Conservation (phyloP, 2,329 filamentous ascomycete genomes). For the Penicillium sp. region DNA sequence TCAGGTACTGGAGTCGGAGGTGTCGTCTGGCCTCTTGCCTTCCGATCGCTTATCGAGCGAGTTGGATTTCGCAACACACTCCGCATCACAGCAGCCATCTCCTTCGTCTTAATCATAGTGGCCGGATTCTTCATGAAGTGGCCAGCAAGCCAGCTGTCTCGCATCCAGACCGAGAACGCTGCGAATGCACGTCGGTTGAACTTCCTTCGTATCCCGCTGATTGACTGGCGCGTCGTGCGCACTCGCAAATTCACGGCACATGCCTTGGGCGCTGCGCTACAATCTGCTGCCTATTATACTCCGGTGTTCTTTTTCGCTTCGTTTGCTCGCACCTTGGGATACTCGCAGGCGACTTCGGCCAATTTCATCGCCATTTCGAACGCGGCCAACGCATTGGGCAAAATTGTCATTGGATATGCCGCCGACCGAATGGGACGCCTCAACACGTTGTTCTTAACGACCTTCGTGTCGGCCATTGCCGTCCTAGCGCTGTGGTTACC, state of each 20-base stretch:
- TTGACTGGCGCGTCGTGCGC: constrained; percentile 37
- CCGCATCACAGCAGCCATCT: constrained; percentile 35
- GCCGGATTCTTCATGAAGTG: constrained; percentile 30
- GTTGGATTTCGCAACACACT: constrained; percentile 43
- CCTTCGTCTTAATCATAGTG: constrained; percentile 29
- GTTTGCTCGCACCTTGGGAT: constrained; percentile 43
- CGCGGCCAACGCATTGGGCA: constrained; percentile 41
- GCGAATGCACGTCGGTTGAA: constrained; percentile 15
- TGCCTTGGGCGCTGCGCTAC: constrained; percentile 36
- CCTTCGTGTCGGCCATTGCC: constrained; percentile 30
- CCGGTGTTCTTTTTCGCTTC: constrained; percentile 44
- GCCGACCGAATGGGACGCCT: constrained; percentile 43
- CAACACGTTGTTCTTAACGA: constrained; percentile 40
- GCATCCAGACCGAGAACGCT: constrained; percentile 20
- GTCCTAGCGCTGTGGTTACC: constrained; percentile 31
- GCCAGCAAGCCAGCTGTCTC: constrained; percentile 23
- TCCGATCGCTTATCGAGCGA: constrained; percentile 30
- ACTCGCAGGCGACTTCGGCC: constrained; percentile 36
- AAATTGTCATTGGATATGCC: constrained; percentile 40
- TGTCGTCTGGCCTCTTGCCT: constrained; percentile 38
- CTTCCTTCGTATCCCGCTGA: constrained; percentile 31
- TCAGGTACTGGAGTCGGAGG: constrained; percentile 43
- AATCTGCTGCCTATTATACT: constrained; percentile 42
- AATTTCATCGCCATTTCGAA: constrained; percentile 46
- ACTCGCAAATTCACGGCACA: constrained; percentile 40